Percentiles rank a stretch among this genome's conserved stretches.
Evolutionary conservation across 306 rosid species (phyloP).

Genomic region (Trifolium repens): DNA sequence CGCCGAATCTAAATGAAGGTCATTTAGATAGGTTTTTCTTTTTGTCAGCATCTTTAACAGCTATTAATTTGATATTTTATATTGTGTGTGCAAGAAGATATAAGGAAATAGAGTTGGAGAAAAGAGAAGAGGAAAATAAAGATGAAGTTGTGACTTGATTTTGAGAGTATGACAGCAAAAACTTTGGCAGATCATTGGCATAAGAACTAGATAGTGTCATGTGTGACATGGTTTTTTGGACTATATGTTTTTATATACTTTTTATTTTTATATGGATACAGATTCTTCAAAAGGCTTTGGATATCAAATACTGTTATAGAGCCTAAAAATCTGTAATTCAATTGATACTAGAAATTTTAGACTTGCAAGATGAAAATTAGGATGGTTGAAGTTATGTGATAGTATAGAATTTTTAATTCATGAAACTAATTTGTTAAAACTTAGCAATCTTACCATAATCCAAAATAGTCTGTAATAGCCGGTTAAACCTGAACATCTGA

Average conservation of each 20-base stretch:
- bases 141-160: constrained; percentile 39
- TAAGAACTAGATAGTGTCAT: neutral
- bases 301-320: neutral
- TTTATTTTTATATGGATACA: neutral
- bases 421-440: too few species aligned
- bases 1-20: constrained; percentile 64
- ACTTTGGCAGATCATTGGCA: neutral
- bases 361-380: neutral
- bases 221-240: neutral
- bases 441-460: too few species aligned
- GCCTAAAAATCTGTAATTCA: neutral
- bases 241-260: neutral
- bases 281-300: neutral
- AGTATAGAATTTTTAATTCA: too few species aligned
- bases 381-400: neutral
- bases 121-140: constrained; percentile 28
- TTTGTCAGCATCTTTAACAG: constrained; percentile 51
- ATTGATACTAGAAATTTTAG: neutral
- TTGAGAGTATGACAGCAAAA: neutral
- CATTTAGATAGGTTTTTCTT: constrained; percentile 71
- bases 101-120: constrained; percentile 45
- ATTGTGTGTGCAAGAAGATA: constrained; percentile 54
- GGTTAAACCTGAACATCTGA: too few species aligned
- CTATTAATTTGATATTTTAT: constrained; percentile 50
- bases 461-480: too few species aligned